phyloP scores from a whole-genome alignment of 305 asterid species.

The Fraxinus velutina region DNA sequence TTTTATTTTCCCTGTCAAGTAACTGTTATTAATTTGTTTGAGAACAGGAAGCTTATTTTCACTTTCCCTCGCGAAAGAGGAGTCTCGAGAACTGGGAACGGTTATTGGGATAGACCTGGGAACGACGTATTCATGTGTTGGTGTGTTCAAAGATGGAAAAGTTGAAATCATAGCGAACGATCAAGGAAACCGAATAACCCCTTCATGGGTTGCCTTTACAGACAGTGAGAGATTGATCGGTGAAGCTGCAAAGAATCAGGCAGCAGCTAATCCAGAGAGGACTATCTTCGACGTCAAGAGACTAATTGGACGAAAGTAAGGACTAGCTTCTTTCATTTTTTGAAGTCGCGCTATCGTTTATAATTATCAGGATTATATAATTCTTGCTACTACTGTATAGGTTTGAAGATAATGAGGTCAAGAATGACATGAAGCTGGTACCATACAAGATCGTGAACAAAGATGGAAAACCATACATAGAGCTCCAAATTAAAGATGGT shows the following conservation, averaged over 20 bases:
- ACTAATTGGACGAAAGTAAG: slow-evolving; percentile 74
- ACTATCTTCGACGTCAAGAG: slow-evolving; percentile 76
- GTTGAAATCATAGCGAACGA: slow-evolving; percentile 80
- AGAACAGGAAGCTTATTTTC: slow-evolving; percentile 52
- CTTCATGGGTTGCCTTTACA: slow-evolving; percentile 77
- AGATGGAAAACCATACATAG: slow-evolving; percentile 73
- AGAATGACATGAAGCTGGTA: slow-evolving; percentile 67
- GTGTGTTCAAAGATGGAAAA: slow-evolving; percentile 63
- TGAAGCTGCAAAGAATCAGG: slow-evolving; percentile 76
- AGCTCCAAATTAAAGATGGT: slow-evolving; percentile 64
- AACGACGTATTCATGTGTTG: slow-evolving; percentile 80
- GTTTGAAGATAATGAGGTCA: slow-evolving; percentile 81
- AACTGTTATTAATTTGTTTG: slow-evolving; percentile 17
- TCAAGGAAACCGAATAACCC: slow-evolving; percentile 81
- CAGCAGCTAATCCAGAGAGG: slow-evolving; percentile 65
- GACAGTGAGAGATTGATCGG: slow-evolving; percentile 68
- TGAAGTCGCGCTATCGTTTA: neutral
- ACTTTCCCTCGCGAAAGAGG: slow-evolving; percentile 51
- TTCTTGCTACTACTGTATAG: slow-evolving; percentile 25
- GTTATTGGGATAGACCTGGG: slow-evolving; percentile 83
- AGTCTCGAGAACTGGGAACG: slow-evolving; percentile 54
- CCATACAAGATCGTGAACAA: slow-evolving; percentile 71
- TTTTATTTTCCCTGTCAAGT: neutral
- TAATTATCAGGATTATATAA: neutral
- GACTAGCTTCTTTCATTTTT: neutral